These are phyloP conservation scores for Orbilia oligospora DNA, from an alignment of 2,329 filamentous ascomycete genomes.

Conservation along the genomic window DNA sequence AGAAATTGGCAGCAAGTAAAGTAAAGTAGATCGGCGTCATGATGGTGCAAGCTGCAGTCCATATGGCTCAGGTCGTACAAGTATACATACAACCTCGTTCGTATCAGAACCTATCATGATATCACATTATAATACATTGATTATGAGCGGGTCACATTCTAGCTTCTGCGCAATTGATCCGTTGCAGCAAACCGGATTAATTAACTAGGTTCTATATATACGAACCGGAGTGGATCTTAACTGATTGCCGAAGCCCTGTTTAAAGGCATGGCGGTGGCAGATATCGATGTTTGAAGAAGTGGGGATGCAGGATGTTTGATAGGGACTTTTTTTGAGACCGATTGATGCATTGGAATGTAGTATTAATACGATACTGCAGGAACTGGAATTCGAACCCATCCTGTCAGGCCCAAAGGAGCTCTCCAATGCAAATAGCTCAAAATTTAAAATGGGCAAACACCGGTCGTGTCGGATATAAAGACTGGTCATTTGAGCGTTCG, in stretches of 20 bases:
- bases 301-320: constrained; percentile 5
- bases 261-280: constrained; percentile 1
- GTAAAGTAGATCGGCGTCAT: constrained; percentile 21
- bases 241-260: not conserved
- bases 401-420: constrained; percentile 18
- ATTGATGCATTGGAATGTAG: constrained; percentile 13
- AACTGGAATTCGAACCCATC: constrained; percentile 23
- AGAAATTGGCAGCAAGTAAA: not conserved
- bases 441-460: constrained; percentile 1
- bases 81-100: constrained; percentile 7
- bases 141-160: constrained; percentile 13
- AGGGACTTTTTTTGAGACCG: not conserved
- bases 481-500: not conserved
- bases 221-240: not conserved
- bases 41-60: constrained; percentile 23
- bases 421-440: not conserved
- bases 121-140: constrained; percentile 23
- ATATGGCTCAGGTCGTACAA: constrained; percentile 8
- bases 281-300: not conserved
- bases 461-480: constrained; percentile 8
- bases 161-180: constrained; percentile 6
- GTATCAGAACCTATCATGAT: not conserved
- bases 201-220: not conserved
- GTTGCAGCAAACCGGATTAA: constrained; percentile 5
- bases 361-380: constrained; percentile 14